Conservation (phyloP, 345 rosid species). For the Bruguiera sexangula region DNA sequence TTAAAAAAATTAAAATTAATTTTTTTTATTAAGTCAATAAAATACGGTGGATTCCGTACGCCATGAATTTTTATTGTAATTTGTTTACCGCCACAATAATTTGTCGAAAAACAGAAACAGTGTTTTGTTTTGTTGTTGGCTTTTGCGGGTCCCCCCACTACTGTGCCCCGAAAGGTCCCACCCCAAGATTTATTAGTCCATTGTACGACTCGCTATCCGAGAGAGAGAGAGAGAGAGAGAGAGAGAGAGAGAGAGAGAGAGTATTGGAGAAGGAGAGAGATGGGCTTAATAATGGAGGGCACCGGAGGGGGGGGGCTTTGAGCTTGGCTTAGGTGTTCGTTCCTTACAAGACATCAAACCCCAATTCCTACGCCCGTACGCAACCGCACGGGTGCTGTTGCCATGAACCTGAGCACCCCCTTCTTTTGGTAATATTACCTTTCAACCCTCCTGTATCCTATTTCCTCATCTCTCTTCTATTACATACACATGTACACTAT, state of each 20-base stretch:
- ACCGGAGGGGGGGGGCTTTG: not conserved
- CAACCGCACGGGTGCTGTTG: constrained; percentile 28
- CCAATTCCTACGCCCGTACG: constrained; percentile 18
- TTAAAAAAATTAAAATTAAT: no score
- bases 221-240: not conserved
- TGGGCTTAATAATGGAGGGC: not conserved
- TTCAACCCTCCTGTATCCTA: not conserved
- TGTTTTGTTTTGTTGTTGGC: not conserved
- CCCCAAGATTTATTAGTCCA: constrained; percentile 11
- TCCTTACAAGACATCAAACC: constrained; percentile 22
- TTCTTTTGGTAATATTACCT: constrained; percentile 19
- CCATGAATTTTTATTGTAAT: no score
- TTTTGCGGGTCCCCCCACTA: not conserved
- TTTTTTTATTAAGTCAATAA: no score
- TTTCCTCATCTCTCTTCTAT: not conserved
- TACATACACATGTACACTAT: no score
- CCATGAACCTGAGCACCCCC: constrained; percentile 19
- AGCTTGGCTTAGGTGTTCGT: constrained; percentile 22
- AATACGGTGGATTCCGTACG: no score
- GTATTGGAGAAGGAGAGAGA: not conserved
- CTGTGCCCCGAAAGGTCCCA: constrained; percentile 10
- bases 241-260: not conserved
- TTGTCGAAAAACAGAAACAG: no score
- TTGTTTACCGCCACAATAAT: no score
- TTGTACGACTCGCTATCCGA: not conserved